Conservation (phyloP, 768 basidiomycete genomes). For the Inosperma sp. region DNA sequence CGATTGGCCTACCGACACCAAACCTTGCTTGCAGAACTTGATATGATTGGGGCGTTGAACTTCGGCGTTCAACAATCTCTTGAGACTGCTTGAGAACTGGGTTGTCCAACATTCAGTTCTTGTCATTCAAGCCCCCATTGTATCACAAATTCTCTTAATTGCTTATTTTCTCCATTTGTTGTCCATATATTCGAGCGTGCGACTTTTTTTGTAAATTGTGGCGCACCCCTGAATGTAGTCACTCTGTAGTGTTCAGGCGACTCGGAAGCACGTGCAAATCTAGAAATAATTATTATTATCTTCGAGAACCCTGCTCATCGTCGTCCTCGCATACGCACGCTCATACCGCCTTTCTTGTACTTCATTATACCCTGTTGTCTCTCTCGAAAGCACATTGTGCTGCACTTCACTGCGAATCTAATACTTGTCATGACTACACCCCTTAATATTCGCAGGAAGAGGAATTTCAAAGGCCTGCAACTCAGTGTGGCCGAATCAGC, state of each 20-base stretch:
- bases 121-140: too few species aligned
- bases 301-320: constrained; percentile 1
- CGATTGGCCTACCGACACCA: constrained; percentile 88
- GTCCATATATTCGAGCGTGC: too few species aligned
- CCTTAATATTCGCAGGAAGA: constrained; percentile 80
- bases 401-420: background rate
- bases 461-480: constrained; percentile 85
- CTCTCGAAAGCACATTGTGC: background rate
- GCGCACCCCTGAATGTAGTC: too few species aligned
- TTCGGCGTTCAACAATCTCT: background rate
- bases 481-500: constrained; percentile 53
- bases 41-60: constrained; percentile 48
- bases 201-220: too few species aligned
- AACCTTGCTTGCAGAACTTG: constrained; percentile 82
- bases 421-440: constrained; percentile 26
- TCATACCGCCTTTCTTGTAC: constrained; percentile 1
- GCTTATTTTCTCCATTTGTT: too few species aligned
- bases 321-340: constrained; percentile 7
- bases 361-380: constrained; percentile 4
- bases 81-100: background rate
- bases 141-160: too few species aligned
- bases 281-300: background rate
- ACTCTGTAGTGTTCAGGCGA: background rate
- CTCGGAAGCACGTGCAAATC: constrained; percentile 3
- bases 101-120: too few species aligned